Evolutionary conservation across 2,329 filamentous ascomycete species (phyloP), one percentile per base, ranked within the genome.

Genomic region (Paraphoma chrysanthemicola): DNA sequence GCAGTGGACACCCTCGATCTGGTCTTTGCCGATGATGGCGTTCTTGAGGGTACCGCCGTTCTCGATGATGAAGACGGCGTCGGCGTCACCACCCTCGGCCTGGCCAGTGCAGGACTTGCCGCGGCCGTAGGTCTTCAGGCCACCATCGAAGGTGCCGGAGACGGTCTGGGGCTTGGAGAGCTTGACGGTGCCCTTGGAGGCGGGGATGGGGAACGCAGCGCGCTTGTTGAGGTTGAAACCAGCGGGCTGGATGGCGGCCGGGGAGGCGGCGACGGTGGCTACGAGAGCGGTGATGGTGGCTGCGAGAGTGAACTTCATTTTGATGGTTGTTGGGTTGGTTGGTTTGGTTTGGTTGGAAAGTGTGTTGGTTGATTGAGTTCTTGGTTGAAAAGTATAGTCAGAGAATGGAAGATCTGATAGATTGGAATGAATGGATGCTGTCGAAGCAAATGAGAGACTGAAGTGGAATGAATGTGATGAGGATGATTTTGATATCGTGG

Each of bases 41-140:
- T 85, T 85, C 67, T 79, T 80, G 42, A 86, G 74, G 18, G 80
- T 82, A 30, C 79, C 83, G 30, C 83, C 83, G 48, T 79, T 74
- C 68, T 80, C 76, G 50, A 86, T 74, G 58, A 82, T 76, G 78
- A 85, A 85, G 68, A 85, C 82, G 44, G 83, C 80, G 49, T 83
- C 81, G 0, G 71, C 57, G 54, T 79, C 71, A 48, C 74, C 79
- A 53, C 80, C 80, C 64, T 83, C 81, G 9, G 64, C 66, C 51
- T 83, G 79, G 16, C 71, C 77, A 17, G 67, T 75, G 73, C 81
- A 83, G 18, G 44, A 56, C 12, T 58, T 62, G 53, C 72, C 72
- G 60, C 72, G 72, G 63, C 69, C 72, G 57, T 71, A 75, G 51
- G 66, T 70, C 69, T 73, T 71, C 48, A 73, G 63, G 16, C 71